A percentile compares a stretch with the other conserved stretches of the same genome.
Evolutionary conservation across 768 basidiomycete genomes (phyloP).

Genomic region (Kwoniella mangroviensis): DNA sequence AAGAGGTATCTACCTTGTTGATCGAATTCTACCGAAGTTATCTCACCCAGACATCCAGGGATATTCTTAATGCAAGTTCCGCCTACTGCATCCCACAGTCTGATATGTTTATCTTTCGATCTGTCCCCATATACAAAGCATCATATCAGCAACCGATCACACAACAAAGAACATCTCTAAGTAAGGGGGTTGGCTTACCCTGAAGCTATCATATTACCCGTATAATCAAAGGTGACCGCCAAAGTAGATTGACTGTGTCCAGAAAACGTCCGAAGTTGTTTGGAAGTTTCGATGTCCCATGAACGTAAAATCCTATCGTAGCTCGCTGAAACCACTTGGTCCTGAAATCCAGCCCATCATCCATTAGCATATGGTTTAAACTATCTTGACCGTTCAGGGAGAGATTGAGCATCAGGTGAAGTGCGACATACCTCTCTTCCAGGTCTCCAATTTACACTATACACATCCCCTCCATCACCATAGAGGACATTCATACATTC

Average conservation of each 20-base stretch:
- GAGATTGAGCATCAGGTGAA: too few relatives aligned
- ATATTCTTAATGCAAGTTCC: slow-evolving; percentile 52
- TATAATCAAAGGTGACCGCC: slow-evolving; percentile 46
- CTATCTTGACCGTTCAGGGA: too few relatives aligned
- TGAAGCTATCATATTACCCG: slow-evolving; percentile 52
- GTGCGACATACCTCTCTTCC: slow-evolving; percentile 23
- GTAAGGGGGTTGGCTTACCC: slow-evolving; percentile 32
- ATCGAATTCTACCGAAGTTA: slow-evolving; percentile 55
- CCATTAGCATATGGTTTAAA: too few relatives aligned
- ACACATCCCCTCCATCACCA: slow-evolving; percentile 54
- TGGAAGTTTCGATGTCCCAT: slow-evolving; percentile 50
- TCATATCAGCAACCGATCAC: not conserved
- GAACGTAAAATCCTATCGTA: slow-evolving; percentile 55
- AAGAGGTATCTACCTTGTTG: slow-evolving; percentile 49
- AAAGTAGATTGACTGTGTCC: slow-evolving; percentile 53
- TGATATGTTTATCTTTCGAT: slow-evolving; percentile 53
- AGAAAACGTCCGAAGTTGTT: slow-evolving; percentile 54
- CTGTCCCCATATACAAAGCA: slow-evolving; percentile 4
- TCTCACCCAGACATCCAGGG: slow-evolving; percentile 52
- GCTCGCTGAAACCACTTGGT: slow-evolving; percentile 47
- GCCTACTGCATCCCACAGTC: slow-evolving; percentile 55
- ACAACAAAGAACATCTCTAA: not conserved
- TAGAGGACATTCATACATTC: slow-evolving; percentile 30
- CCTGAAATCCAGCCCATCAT: slow-evolving; percentile 21
- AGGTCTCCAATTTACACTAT: slow-evolving; percentile 52